Conservation (phyloP, 805 yeast genomes). For the Torulaspora maleeae region DNA sequence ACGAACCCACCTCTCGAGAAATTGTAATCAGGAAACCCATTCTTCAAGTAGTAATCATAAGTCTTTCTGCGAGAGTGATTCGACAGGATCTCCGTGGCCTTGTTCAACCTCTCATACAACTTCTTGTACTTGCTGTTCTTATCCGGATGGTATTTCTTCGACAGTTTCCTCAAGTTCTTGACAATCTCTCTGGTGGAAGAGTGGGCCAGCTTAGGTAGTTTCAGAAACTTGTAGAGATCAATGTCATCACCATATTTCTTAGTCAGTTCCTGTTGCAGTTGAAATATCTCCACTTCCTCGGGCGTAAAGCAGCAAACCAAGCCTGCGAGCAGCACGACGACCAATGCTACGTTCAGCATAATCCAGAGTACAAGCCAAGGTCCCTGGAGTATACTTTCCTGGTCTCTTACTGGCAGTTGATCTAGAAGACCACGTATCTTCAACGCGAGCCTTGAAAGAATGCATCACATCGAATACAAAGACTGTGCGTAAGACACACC, state of each 20-base stretch:
- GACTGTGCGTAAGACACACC: not conserved
- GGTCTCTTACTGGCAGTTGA: not conserved
- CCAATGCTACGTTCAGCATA: constrained; percentile 6
- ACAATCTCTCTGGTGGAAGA: constrained; percentile 51
- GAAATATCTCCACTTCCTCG: constrained; percentile 78
- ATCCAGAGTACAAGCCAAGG: not conserved
- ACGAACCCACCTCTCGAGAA: constrained; percentile 54
- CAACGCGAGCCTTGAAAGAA: constrained; percentile 1
- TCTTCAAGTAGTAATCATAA: constrained; percentile 76
- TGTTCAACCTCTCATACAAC: constrained; percentile 66
- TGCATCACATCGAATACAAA: not conserved
- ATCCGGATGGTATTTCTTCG: constrained; percentile 82
- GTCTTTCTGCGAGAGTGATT: constrained; percentile 55
- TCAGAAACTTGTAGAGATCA: constrained; percentile 67
- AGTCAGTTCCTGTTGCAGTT: constrained; percentile 58
- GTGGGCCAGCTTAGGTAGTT: constrained; percentile 38
- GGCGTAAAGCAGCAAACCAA: constrained; percentile 49
- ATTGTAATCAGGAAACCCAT: constrained; percentile 84
- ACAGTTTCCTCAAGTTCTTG: constrained; percentile 64
- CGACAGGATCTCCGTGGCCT: constrained; percentile 70
- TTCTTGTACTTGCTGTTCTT: constrained; percentile 50
- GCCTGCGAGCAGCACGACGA: constrained; percentile 20
- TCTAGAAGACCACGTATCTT: not conserved
- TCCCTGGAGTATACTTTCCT: not conserved
- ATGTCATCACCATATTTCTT: constrained; percentile 56